Percentiles rank a stretch among this genome's conserved stretches.
phyloP scores from a whole-genome alignment of 2,329 filamentous ascomycete genomes.

The Curvularia sp. region DNA sequence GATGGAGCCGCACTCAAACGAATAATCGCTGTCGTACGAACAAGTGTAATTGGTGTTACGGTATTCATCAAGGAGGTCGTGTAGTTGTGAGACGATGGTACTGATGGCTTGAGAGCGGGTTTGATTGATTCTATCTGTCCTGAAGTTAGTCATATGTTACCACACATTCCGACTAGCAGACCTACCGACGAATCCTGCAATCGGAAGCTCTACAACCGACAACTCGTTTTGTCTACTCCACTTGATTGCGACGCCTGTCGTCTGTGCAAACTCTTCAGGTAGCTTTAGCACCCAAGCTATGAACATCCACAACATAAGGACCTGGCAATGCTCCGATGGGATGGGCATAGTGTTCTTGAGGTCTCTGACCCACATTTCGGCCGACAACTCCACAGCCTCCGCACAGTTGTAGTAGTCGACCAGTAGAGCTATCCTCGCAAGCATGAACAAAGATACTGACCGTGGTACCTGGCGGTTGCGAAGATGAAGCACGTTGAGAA shows the following conservation, averaged over 20 bases:
- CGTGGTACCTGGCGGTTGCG: slow-evolving; percentile 50
- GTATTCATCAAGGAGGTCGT: not conserved
- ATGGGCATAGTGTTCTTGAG: not conserved
- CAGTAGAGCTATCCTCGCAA: not conserved
- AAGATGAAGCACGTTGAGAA: slow-evolving; percentile 58
- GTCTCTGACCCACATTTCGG: too few species aligned
- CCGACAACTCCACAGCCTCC: not conserved
- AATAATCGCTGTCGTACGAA: not conserved
- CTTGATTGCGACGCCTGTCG: not conserved
- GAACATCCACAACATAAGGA: slow-evolving; percentile 1
- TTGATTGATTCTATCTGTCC: not conserved
- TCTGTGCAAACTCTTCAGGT: not conserved
- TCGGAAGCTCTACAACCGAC: not conserved
- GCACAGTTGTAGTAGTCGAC: slow-evolving; percentile 1
- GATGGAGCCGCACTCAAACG: not conserved
- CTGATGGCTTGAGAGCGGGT: not conserved
- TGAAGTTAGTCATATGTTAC: not conserved
- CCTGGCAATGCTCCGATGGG: not conserved
- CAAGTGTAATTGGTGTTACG: not conserved
- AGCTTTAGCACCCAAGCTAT: not conserved
- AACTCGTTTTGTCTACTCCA: not conserved
- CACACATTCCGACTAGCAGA: not conserved
- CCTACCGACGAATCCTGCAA: not conserved
- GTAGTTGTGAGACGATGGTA: not conserved
- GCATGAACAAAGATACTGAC: not conserved